Evolutionary conservation across 129 eudicot genomes (phyloP), one percentile per base, ranked within the genome.

Genomic region (Escallonia herrerae): DNA sequence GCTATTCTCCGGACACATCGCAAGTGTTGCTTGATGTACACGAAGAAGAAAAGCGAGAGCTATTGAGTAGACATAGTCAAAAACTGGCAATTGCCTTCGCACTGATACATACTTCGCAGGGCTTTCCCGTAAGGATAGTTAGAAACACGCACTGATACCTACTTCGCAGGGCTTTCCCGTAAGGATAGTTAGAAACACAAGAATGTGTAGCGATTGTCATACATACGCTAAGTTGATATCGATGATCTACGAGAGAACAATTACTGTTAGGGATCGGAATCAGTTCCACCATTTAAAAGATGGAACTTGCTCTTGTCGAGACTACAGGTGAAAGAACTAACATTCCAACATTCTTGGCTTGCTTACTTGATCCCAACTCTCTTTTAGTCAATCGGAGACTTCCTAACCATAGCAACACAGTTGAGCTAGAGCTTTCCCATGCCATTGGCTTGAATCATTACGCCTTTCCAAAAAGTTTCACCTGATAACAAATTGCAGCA

Each of bases 121-220:
- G 69, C 53, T 76, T 82, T 59, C 70, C 75, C 2, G 65, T 91
- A 52, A 84, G 88, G 62, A 83, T 91, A 76, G 96, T 85, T 60
- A 91, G 96, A 69, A 91, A 79, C 79, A 72, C 83, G 76, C 89
- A 44, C 66, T 91, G 66, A 76, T 87, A 8, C 74, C 77, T 56
- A 81, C 89, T 37, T 50, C 88, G 54, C 44, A 76, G 43, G 77
- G 69, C 53, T 76, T 82, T 59, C 70, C 75, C 2, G 65, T 91
- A 52, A 84, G 88, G 62, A 83, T 91, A 76, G 96, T 85, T 60
- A 91, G 96, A 69, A 91, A 79, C 79, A 72, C 83, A 74, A 82
- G 86, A 68, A 87, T 85, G 96, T 91, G 97, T 56, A 76, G 77
- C 62, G 97, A 91, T 73, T 84, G 95, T 83, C 97, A 91, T 67